phyloP scores from a whole-genome alignment of 148 eudicot genomes.

The Persicaria maculosa region DNA sequence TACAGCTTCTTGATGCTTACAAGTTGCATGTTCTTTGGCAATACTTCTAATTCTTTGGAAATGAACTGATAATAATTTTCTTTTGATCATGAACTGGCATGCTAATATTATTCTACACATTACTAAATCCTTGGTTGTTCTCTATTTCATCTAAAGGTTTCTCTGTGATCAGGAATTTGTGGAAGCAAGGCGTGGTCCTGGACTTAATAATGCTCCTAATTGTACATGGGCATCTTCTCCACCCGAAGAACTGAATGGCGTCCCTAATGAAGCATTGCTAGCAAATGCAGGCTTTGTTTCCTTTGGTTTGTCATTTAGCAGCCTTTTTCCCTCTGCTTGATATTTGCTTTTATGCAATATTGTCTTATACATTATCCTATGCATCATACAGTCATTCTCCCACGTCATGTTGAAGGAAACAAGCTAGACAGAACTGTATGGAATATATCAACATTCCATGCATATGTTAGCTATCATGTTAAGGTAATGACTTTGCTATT shows the following conservation, averaged over 20 bases:
- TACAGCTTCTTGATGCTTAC: conserved; percentile 16
- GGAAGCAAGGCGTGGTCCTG: conserved; percentile 56
- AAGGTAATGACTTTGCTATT: conserved; percentile 39
- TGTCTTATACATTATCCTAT: background rate
- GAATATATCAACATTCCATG: conserved; percentile 73
- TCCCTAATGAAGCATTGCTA: conserved; percentile 63
- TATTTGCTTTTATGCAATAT: background rate
- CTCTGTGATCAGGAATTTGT: conserved; percentile 53
- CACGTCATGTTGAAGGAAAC: conserved; percentile 65
- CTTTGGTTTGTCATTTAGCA: conserved; percentile 44
- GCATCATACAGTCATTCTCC: conserved; percentile 45
- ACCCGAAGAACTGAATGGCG: conserved; percentile 82
- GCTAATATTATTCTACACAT: background rate
- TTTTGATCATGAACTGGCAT: background rate
- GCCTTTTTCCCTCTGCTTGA: background rate
- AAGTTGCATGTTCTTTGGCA: background rate
- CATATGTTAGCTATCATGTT: conserved; percentile 69
- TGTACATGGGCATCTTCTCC: conserved; percentile 93
- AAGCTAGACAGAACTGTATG: conserved; percentile 77
- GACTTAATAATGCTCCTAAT: conserved; percentile 58
- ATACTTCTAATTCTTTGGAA: background rate
- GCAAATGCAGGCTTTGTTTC: conserved; percentile 90
- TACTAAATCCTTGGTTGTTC: background rate
- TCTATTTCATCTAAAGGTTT: conserved; percentile 4
- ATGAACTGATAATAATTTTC: background rate